Base-by-base conservation (phyloP, 164 flowering plant genomes). In the Malania oleifera region DNA sequence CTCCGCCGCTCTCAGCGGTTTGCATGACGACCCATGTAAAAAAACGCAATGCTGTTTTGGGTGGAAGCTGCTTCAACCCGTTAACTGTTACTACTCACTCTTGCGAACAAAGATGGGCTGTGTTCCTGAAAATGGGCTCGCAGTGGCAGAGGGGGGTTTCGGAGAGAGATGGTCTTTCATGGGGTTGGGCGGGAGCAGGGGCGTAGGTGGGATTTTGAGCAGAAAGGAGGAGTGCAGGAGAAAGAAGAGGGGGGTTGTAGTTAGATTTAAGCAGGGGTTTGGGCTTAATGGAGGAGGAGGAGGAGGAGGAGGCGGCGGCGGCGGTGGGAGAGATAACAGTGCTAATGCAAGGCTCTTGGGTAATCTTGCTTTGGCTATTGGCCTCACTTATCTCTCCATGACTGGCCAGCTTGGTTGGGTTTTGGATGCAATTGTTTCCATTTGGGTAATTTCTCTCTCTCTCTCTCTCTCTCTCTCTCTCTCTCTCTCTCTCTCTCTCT, bases 341-440 rank as follows among this genome's bases (percentile, higher is more conserved):
- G 68, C 50, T 27, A 85, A 68, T 60, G 76, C 71, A 20, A 85
- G 92, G 70, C 20, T 83, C 57, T 40, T 89, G 81, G 88, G 85
- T 9, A 89, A 92, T 80, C 69, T 89, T 70, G 93, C 78, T 77
- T 68, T 89, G 71, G 98, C 96, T 56, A 57, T 86, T 78, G 87
- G 82, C 1, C 72, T 89, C 66, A 77, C 92, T 69, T 87, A 93
- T 81, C 89, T 93, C 55, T 66, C 97, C 18, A 29, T 86, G 78
- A 89, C 83, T 53, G 96, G 91, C 20, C 96, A 93, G 68, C 85
- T 93, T 75, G 96, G 95, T 52, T 87, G 90, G 96, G 28, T 92
- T 66, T 67, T 92, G 64, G 98, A 92, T 78, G 77, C 91, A n/a
- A 78, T 92, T 75, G 86, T 92, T 59, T 92, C 98, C 57, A 60